These are phyloP conservation scores for Magnolia sinica DNA, from an alignment of 164 flowering plant species.

Conservation along the genomic window DNA sequence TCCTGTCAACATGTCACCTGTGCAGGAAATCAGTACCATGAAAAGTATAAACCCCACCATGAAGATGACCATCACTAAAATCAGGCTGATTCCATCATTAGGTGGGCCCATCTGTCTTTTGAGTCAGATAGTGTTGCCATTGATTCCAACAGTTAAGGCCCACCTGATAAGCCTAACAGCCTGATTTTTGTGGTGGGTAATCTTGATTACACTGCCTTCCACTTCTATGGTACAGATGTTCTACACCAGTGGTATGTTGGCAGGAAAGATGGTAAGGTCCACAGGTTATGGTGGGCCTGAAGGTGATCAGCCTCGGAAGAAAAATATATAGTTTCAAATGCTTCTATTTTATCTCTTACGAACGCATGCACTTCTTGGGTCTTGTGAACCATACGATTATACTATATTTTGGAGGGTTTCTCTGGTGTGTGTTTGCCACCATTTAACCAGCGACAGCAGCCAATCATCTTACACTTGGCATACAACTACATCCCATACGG, in stretches of 20 bases:
- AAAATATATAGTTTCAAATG: too few relatives aligned
- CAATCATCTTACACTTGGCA: too few relatives aligned
- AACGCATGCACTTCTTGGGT: background rate
- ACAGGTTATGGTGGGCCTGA: too few relatives aligned
- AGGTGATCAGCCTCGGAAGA: too few relatives aligned
- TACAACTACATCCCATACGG: too few relatives aligned
- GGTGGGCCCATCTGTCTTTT: background rate
- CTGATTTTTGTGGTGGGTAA: background rate
- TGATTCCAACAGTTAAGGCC: background rate
- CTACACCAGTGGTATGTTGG: too few relatives aligned
- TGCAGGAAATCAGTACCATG: background rate
- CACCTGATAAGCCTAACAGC: background rate
- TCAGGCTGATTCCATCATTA: background rate
- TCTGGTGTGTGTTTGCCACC: too few relatives aligned
- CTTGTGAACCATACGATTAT: background rate
- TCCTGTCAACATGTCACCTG: background rate
- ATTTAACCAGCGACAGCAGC: too few relatives aligned
- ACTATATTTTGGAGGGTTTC: too few relatives aligned
- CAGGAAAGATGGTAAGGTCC: background rate
- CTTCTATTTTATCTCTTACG: background rate
- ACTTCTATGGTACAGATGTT: background rate
- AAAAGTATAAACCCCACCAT: background rate
- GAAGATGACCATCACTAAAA: background rate
- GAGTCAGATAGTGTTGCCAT: background rate
- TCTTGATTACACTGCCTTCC: background rate